Evolutionary conservation across 176 grass and related monocot species (phyloP), one percentile per base, ranked within the genome.

Genomic region (Oryza glumipatula): DNA sequence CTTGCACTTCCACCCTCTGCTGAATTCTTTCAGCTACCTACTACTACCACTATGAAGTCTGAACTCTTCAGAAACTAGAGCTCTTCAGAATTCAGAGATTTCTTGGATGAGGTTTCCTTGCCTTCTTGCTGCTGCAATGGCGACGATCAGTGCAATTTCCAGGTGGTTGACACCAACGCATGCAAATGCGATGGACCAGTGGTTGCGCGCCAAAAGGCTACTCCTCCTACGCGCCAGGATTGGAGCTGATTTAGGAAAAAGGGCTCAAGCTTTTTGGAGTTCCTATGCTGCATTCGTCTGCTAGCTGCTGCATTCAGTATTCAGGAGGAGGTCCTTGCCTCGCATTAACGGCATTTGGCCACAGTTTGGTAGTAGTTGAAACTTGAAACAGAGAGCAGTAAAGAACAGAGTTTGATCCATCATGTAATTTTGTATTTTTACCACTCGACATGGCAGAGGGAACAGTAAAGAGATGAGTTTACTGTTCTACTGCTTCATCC

Each of bases 1-100:
- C 73, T 72, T 85, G 88, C 93, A 91, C 84, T 87, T 93, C 90
- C 93, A 95, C 16, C 35, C 35, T 36, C 35, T 36, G 35, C 35
- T 36, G 35, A 36, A 36, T 36, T 36, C 35, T 36, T 36, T 38
- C 36, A 38, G 5, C 0, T 38, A 38, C 36, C 36, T 46, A 46
- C 54, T 43, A 52, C 54, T 43, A 43, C 60, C 30, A 9, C 78
- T 79, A 45, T 21, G 21, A 26, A 1, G 10, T 74, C 41, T 77
- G 44, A 21, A 4, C 77, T 72, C 60, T 9, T 24, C 63, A 66
- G n/a, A 26, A n/a, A 36, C 35, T 36, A 36, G 35, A 36, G 35
- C 77, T 72, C 60, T 9, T 24, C 63, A 66, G n/a, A 26, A n/a
- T 17, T 21, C 19, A 14, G 67, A 22, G 22, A 30, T 22, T 60